Conservation (phyloP, 768 basidiomycete genomes). For the Auriscalpium orientale region DNA sequence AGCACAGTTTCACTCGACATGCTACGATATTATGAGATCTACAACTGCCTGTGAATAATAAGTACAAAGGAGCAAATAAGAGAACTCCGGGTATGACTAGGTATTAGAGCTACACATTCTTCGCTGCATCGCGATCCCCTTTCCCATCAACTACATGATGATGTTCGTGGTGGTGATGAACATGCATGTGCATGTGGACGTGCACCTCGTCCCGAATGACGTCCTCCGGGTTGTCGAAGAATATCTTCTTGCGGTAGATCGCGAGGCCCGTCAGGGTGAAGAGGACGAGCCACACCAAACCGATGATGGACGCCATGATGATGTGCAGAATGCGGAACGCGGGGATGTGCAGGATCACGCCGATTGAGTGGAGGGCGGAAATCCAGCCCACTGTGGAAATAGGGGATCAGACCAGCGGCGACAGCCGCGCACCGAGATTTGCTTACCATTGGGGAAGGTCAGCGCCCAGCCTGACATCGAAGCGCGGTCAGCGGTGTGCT, state of each 20-base stretch:
- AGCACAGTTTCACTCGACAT: no score
- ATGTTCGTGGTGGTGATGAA: no score
- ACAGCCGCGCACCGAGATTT: neutral
- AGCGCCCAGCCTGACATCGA: conserved; percentile 32
- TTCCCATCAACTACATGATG: no score
- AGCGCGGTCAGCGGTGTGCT: neutral
- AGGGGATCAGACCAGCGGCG: neutral
- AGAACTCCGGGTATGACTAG: no score
- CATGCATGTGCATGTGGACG: no score
- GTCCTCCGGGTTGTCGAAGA: conserved; percentile 34
- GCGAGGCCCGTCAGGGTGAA: conserved; percentile 34
- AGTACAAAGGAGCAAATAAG: no score
- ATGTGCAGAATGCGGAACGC: conserved; percentile 34
- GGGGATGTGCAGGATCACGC: conserved; percentile 32
- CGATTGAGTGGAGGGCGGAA: conserved; percentile 31
- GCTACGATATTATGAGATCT: no score
- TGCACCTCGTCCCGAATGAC: conserved; percentile 30
- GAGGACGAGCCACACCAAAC: conserved; percentile 32
- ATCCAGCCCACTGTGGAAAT: conserved; percentile 34
- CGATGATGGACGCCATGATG: conserved; percentile 34
- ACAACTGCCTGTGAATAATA: no score
- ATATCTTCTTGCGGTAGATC: conserved; percentile 36
- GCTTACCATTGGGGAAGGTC: conserved; percentile 34
- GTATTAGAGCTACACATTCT: no score
- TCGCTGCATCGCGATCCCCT: no score